These are phyloP conservation scores for Alternaria brassicicola DNA, from an alignment of 2,329 filamentous ascomycete species.

Conservation along the genomic window DNA sequence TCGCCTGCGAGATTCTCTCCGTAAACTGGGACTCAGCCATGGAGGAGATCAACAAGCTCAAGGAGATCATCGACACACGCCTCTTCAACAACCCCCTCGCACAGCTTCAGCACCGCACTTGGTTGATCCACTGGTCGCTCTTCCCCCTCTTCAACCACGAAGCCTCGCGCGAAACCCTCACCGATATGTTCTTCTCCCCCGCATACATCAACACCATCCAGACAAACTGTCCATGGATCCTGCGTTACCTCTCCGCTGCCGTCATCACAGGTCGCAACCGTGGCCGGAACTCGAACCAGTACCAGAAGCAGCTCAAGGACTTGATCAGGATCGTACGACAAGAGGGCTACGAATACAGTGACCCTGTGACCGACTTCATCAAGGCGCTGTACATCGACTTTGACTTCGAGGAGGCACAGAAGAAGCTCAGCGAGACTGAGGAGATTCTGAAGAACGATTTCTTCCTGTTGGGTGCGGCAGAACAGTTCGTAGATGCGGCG, in stretches of 20 bases:
- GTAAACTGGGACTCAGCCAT: slow-evolving; percentile 91
- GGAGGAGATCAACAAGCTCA: slow-evolving; percentile 68
- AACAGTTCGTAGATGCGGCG: slow-evolving; percentile 90
- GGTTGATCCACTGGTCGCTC: slow-evolving; percentile 97
- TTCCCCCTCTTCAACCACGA: slow-evolving; percentile 99
- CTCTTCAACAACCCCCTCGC: slow-evolving; percentile 96
- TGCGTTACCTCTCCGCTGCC: slow-evolving; percentile 90
- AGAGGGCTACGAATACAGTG: slow-evolving; percentile 96
- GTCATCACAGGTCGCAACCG: slow-evolving; percentile 85
- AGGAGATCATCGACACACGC: slow-evolving; percentile 84
- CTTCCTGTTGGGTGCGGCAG: slow-evolving; percentile 85
- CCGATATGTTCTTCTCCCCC: slow-evolving; percentile 96
- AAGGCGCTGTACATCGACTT: slow-evolving; percentile 96
- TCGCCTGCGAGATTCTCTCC: slow-evolving; percentile 92
- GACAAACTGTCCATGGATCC: slow-evolving; percentile 94
- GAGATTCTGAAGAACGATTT: slow-evolving; percentile 92
- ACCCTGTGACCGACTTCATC: slow-evolving; percentile 95
- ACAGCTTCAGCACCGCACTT: slow-evolving; percentile 94
- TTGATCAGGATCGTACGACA: slow-evolving; percentile 93
- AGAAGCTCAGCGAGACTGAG: slow-evolving; percentile 84
- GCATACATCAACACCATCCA: slow-evolving; percentile 99
- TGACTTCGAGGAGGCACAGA: slow-evolving; percentile 95
- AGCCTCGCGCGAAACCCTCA: slow-evolving; percentile 83
- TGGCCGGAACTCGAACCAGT: slow-evolving; percentile 77
- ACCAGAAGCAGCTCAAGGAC: slow-evolving; percentile 99